phyloP scores from a whole-genome alignment of 1,284 basidiomycete species.

The Crepidotus sp. region DNA sequence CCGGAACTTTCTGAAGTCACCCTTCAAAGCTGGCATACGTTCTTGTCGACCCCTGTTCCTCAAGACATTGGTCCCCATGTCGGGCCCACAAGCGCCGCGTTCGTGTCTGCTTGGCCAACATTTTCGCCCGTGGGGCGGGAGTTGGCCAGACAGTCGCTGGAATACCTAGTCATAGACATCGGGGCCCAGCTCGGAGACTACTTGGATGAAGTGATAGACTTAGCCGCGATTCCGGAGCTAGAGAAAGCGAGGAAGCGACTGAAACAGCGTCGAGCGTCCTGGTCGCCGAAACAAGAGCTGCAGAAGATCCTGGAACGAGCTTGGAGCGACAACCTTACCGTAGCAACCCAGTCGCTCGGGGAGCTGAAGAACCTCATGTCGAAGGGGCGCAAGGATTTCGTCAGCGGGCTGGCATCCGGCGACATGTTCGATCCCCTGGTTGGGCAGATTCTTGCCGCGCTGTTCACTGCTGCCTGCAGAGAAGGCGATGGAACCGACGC shows the following conservation, averaged over 20 bases:
- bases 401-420: slow-evolving; percentile 62
- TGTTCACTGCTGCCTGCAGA: slow-evolving; percentile 68
- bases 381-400: slow-evolving; percentile 42
- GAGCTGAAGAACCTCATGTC: slow-evolving; percentile 70
- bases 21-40: slow-evolving; percentile 75
- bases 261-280: slow-evolving; percentile 37
- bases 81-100: slow-evolving; percentile 81
- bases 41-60: slow-evolving; percentile 64
- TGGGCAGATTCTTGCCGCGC: slow-evolving; percentile 58
- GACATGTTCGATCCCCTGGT: slow-evolving; percentile 81
- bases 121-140: slow-evolving; percentile 49
- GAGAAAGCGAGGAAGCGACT: slow-evolving; percentile 40
- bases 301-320: slow-evolving; percentile 68
- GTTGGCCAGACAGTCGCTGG: slow-evolving; percentile 54
- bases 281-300: slow-evolving; percentile 51
- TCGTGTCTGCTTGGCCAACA: slow-evolving; percentile 71
- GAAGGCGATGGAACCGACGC: slow-evolving; percentile 71
- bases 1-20: slow-evolving; percentile 73
- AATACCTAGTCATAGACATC: slow-evolving; percentile 66
- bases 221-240: slow-evolving; percentile 67
- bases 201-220: slow-evolving; percentile 74
- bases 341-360: slow-evolving; percentile 68
- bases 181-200: slow-evolving; percentile 44
- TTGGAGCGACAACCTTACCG: slow-evolving; percentile 74
- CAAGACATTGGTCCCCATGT: slow-evolving; percentile 79